Base-by-base conservation (phyloP, 108 stramenopile species). In the Pseudonitzschia multiseries region DNA sequence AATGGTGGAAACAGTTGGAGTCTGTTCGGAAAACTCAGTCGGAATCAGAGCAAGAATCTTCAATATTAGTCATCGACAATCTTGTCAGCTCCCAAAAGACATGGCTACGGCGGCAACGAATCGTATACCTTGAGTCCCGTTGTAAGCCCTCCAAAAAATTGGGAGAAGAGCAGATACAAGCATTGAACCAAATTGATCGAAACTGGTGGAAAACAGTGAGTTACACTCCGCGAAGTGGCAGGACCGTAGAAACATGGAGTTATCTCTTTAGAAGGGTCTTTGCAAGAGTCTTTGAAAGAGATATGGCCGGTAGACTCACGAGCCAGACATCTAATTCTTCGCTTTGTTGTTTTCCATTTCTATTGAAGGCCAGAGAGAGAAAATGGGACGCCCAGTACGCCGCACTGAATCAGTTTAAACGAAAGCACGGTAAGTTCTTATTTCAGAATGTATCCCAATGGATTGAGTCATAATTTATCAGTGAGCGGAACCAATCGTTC, bases 1-100 rank as follows among this genome's bases (percentile, higher is more conserved):
- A 40, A 63, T 63, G 62, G 62, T 63, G 62, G 62, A 33, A 63
- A 29, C 62, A 28, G 28, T 36, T 63, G 1, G 62, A 63, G n/a
- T 63, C 62, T 3, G 3, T 63, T 40, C 32, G 32, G 29, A 40
- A 33, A 33, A 24, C 54, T 24, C 21, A 22, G 4, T 24, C 24
- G 12, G n/a, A 9, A 40, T 0, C 40, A 3, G 14, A n/a, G 31
- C 62, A 63, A 63, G 1, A 33, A 63, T 29, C 62, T 12, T 21
- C 32, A 1, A 32, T 9, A 6, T 33, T 41, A 12, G 10, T 20
- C 13, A 15, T n/a, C n/a, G 62, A 63, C 17, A 40, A 28, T 21
- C 18, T 63, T 8, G 4, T 4, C 4, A 8, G 0, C 29, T 63
- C 62, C 0, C 31, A 63, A 21, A 33, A 40, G 40, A 41, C 24